Evolutionary conservation across 2,329 filamentous ascomycete species (phyloP), one percentile per base, ranked within the genome.

Genomic region (Fusarium haematococcum): DNA sequence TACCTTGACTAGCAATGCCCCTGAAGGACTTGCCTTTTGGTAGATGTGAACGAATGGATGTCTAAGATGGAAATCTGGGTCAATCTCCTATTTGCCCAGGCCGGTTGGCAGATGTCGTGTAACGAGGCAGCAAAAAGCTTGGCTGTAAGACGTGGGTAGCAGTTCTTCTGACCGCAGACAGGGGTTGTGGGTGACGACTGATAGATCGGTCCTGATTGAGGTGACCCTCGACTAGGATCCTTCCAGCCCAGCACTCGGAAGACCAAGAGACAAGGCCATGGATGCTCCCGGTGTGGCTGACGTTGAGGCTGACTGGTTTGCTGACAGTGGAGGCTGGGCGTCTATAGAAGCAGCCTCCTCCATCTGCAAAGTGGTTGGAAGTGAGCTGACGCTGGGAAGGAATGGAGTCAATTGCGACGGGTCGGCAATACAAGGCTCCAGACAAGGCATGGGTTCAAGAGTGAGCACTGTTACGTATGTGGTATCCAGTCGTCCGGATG

Each of bases 391-490:
- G n/a, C 11, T 27, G 35, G 37, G 41, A 18, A 50, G 32, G 54
- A 39, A 50, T 65, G 63, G 30, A 45, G 27, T n/a, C 39, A 27
- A 63, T 48, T 52, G 32, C 32, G 25, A 16, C 10, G 20, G n/a
- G 39, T 32, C 39, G n/a, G 33, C 30, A 50, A 45, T 39, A 50
- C 41, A 60, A 45, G 41, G 52, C n/a, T 67, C 50, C 48, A 63
- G 60, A 66, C 67, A 56, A 58, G 41, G 50, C 20, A 57, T 58
- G 16, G 32, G 23, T 9, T 11, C 37, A 23, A 52, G 56, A 45
- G 39, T 60, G 62, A 64, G 52, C 62, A 52, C 59, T 62, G 23
- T 62, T 54, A 71, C 61, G 50, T 56, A 43, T 60, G 35, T n/a
- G 63, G 13, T 39, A 37, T 61, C 39, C 61, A 67, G 59, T 25